Percentiles rank a stretch among this genome's conserved stretches.
Conservation (phyloP, 2,329 filamentous ascomycete genomes). For the Colletotrichum tropicicola region DNA sequence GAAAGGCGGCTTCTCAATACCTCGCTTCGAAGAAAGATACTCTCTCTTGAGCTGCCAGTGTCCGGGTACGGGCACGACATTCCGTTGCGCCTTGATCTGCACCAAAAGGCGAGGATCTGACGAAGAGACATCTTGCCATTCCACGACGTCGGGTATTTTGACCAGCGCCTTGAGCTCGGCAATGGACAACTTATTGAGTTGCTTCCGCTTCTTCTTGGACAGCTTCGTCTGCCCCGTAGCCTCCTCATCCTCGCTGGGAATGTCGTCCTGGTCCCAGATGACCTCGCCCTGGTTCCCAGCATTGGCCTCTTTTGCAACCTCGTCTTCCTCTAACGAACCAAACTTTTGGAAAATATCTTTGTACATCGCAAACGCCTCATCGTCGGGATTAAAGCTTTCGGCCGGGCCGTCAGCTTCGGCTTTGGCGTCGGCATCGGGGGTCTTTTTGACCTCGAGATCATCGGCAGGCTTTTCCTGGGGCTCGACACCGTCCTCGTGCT, state of each 20-base stretch:
- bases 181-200: conserved; percentile 90
- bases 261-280: conserved; percentile 84
- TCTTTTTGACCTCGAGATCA: conserved; percentile 55
- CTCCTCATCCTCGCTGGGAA: conserved; percentile 85
- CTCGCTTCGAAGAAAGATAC: conserved; percentile 95
- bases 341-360: conserved; percentile 86
- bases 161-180: conserved; percentile 95
- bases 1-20: conserved; percentile 95
- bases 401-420: conserved; percentile 58
- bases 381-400: conserved; percentile 73
- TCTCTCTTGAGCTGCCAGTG: conserved; percentile 98
- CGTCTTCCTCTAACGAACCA: conserved; percentile 70
- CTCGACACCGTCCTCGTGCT: conserved; percentile 36
- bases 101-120: conserved; percentile 89
- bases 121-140: conserved; percentile 96
- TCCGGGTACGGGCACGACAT: conserved; percentile 91
- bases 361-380: conserved; percentile 86
- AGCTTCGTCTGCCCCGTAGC: conserved; percentile 72
- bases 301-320: conserved; percentile 70
- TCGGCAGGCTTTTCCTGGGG: conserved; percentile 37
- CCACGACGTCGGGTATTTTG: conserved; percentile 89
- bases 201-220: conserved; percentile 95
- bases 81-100: conserved; percentile 93
- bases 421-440: conserved; percentile 43
- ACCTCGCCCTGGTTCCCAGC: conserved; percentile 84